A percentile compares a stretch with the other conserved stretches of the same genome.
Evolutionary conservation across 257 asterid genomes (phyloP).

Genomic region (Plantago elongata): DNA sequence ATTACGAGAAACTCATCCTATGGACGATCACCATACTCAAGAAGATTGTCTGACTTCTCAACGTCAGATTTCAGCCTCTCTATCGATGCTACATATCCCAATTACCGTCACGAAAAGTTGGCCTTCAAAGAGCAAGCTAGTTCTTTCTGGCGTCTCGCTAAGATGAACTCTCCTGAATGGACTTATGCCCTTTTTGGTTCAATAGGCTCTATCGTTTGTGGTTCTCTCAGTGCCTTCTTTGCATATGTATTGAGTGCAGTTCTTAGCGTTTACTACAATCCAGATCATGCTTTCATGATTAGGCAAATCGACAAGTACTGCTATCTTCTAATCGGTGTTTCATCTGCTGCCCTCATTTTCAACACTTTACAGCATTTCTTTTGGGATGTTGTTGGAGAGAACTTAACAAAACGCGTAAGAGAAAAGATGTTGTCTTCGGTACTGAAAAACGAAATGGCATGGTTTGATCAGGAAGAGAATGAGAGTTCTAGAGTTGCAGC

Average conservation of each 20-base stretch:
- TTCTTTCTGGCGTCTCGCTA: conserved; percentile 77
- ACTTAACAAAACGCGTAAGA: conserved; percentile 73
- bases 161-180: conserved; percentile 97
- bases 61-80: conserved; percentile 87
- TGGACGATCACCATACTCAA: conserved; percentile 82
- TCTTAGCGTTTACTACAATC: conserved; percentile 81
- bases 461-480: conserved; percentile 93
- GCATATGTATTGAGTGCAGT: conserved; percentile 89
- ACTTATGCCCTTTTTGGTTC: conserved; percentile 74
- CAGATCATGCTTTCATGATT: conserved; percentile 64
- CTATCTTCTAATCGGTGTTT: conserved; percentile 79
- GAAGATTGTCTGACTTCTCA: conserved; percentile 83
- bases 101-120: conserved; percentile 66
- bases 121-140: conserved; percentile 86
- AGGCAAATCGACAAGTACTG: conserved; percentile 77
- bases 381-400: conserved; percentile 92
- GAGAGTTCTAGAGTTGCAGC: conserved; percentile 86
- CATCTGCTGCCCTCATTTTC: conserved; percentile 86
- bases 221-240: conserved; percentile 88
- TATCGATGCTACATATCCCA: conserved; percentile 58
- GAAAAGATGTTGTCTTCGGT: conserved; percentile 83
- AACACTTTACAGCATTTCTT: conserved; percentile 82
- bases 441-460: conserved; percentile 78
- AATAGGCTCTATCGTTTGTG: conserved; percentile 76
- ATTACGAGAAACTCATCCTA: conserved; percentile 83